These are phyloP conservation scores for Xylaria telfairii DNA, from an alignment of 495 filamentous ascomycete species.

Conservation along the genomic window DNA sequence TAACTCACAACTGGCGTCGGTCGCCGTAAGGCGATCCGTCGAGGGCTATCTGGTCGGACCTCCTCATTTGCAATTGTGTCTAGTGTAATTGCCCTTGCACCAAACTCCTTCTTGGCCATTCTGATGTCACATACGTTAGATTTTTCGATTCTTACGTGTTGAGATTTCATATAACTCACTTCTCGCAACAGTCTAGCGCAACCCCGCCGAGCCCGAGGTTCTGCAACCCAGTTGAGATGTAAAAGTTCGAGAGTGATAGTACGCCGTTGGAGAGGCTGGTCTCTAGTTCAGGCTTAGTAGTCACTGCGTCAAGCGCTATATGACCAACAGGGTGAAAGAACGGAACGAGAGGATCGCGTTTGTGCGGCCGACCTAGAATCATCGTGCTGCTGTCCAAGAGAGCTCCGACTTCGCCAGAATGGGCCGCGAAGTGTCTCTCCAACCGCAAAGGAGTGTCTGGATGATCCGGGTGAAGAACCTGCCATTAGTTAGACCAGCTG, in stretches of 20 bases:
- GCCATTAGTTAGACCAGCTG: background rate
- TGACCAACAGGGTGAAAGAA: slow-evolving; percentile 44
- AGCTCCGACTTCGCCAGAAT: slow-evolving; percentile 26
- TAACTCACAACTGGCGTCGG: slow-evolving; percentile 3
- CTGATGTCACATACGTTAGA: background rate
- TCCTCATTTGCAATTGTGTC: slow-evolving; percentile 21
- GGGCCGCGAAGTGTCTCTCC: slow-evolving; percentile 14
- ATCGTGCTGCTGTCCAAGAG: slow-evolving; percentile 32
- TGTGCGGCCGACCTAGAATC: slow-evolving; percentile 28
- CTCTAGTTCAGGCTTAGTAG: slow-evolving; percentile 21
- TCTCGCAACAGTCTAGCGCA: slow-evolving; percentile 8
- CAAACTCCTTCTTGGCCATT: slow-evolving; percentile 25
- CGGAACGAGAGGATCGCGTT: background rate
- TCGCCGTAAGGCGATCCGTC: slow-evolving; percentile 17
- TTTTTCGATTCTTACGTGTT: background rate
- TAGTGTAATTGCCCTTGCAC: slow-evolving; percentile 20
- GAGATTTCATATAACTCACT: background rate
- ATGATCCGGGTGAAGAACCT: slow-evolving; percentile 25
- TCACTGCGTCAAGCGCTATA: slow-evolving; percentile 32
- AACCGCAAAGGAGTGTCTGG: slow-evolving; percentile 8
- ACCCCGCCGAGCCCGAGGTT: slow-evolving; percentile 19
- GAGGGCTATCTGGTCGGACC: slow-evolving; percentile 10
- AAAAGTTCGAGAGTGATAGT: slow-evolving; percentile 37
- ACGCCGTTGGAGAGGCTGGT: slow-evolving; percentile 19
- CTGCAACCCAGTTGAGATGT: slow-evolving; percentile 34